Evolutionary conservation across 495 filamentous ascomycete species (phyloP).

Genomic region (Penicillium steckii): DNA sequence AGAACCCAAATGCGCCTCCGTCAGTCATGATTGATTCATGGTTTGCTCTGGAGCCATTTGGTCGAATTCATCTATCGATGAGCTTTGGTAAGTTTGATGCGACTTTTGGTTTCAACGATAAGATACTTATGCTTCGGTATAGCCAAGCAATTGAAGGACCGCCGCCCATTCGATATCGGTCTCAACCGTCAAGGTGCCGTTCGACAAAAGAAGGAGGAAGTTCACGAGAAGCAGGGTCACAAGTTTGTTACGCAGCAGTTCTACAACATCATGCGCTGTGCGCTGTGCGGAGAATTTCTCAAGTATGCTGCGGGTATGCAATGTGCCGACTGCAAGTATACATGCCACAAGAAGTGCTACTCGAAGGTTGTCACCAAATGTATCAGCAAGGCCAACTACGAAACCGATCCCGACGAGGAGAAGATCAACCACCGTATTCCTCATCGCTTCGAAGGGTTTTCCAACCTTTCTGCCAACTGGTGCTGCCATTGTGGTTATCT

Average conservation of each 20-base stretch:
- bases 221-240: slow-evolving; percentile 98
- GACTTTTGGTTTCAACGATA: not conserved
- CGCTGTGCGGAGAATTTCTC: slow-evolving; percentile 95
- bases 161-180: slow-evolving; percentile 77
- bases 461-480: slow-evolving; percentile 98
- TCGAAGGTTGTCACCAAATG: slow-evolving; percentile 98
- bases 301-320: slow-evolving; percentile 99
- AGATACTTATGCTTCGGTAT: slow-evolving; percentile 33
- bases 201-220: slow-evolving; percentile 92
- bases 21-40: slow-evolving; percentile 82
- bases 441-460: slow-evolving; percentile 90
- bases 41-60: slow-evolving; percentile 95
- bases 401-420: slow-evolving; percentile 96
- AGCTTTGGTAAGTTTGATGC: slow-evolving; percentile 67
- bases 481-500: slow-evolving; percentile 99
- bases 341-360: slow-evolving; percentile 97
- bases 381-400: slow-evolving; percentile 98
- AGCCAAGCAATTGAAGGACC: slow-evolving; percentile 69
- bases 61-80: slow-evolving; percentile 81
- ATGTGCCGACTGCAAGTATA: slow-evolving; percentile 99
- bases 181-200: slow-evolving; percentile 95
- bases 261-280: slow-evolving; percentile 99
- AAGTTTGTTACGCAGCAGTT: slow-evolving; percentile 98
- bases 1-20: slow-evolving; percentile 35
- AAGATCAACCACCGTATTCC: slow-evolving; percentile 99